Evolutionary conservation across 805 yeast genomes (phyloP), one percentile per base, ranked within the genome.

Genomic region (Kluyveromyces starmeri): DNA sequence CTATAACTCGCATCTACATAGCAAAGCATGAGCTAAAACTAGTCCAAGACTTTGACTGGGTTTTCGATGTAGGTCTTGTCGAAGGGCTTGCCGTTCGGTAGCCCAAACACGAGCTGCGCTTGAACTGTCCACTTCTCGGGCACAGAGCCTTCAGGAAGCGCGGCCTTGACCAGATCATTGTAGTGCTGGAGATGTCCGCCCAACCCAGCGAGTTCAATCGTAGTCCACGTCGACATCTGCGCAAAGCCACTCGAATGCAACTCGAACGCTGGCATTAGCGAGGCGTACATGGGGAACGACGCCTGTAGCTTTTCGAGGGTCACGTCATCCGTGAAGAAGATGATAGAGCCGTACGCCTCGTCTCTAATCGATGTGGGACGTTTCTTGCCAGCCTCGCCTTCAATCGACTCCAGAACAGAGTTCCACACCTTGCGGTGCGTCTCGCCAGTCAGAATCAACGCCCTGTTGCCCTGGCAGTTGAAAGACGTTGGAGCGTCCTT

Each of bases 141-240:
- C 19, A 65, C 55, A 30, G 58, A 52, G 28, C 46, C 49, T 44
- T 60, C 67, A 41, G 61, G 57, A 43, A 64, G 42, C 32, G 64
- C 65, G 25, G 49, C 62, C 43, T 59, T 58, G 33, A 71, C 64
- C 31, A 57, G 55, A 31, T 62, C 68, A 51, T 66, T 68, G 63
- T 64, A 71, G 53, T 71, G 76, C 55, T 71, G 77, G 44, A 71
- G 58, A 45, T 67, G 70, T 41, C 63, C 71, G 42, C 75, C 75
- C 28, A 70, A 49, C 32, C 69, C 70, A 37, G 65, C 49, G 20
- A 57, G 59, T 33, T 62, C 58, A 18, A 71, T 53, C 18, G 69
- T 69, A 27, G 70, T 54, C 77, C 77, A 71, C 13, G 67, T 50
- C 43, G 57, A 50, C 41, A 71, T 68, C 57, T 68, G 73, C 35